These are phyloP conservation scores for Pseudodiploospora longispora DNA, from an alignment of 2,329 filamentous ascomycete species.

Conservation along the genomic window DNA sequence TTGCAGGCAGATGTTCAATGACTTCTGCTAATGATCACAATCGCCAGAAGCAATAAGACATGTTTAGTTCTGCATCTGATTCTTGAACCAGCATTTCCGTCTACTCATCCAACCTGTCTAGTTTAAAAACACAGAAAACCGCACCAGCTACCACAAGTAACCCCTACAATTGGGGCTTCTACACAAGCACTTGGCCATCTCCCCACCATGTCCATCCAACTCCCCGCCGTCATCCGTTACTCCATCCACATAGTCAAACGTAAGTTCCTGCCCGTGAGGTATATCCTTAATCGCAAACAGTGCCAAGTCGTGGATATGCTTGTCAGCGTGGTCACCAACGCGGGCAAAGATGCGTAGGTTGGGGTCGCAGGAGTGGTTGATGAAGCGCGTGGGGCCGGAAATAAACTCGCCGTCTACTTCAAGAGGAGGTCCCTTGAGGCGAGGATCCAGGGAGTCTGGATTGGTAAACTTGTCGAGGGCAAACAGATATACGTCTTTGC, in stretches of 20 bases:
- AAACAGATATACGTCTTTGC: slow-evolving; percentile 75
- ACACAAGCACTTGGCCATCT: slow-evolving; percentile 55
- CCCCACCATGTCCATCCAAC: slow-evolving; percentile 29
- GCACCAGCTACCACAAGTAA: slow-evolving; percentile 51
- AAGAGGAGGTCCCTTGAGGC: slow-evolving; percentile 47
- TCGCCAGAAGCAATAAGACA: too few relatives aligned
- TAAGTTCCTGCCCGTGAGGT: slow-evolving; percentile 58
- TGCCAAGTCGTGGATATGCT: slow-evolving; percentile 66
- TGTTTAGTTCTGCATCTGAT: too few relatives aligned
- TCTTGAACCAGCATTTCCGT: too few relatives aligned
- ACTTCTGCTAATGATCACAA: too few relatives aligned
- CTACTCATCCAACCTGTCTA: too few relatives aligned
- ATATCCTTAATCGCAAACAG: slow-evolving; percentile 67
- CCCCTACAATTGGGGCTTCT: slow-evolving; percentile 58
- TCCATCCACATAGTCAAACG: slow-evolving; percentile 71
- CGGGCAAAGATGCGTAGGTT: slow-evolving; percentile 74
- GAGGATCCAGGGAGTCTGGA: slow-evolving; percentile 43
- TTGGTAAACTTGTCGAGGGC: slow-evolving; percentile 73
- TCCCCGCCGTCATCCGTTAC: slow-evolving; percentile 43
- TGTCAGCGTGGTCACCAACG: slow-evolving; percentile 68
- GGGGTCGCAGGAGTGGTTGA: slow-evolving; percentile 75
- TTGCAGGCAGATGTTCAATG: too few relatives aligned
- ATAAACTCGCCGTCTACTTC: slow-evolving; percentile 67
- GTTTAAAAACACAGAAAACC: too few relatives aligned
- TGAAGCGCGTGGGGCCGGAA: slow-evolving; percentile 71